Conservation (phyloP, 306 rosid genomes). For the Trichosanthes truncata region DNA sequence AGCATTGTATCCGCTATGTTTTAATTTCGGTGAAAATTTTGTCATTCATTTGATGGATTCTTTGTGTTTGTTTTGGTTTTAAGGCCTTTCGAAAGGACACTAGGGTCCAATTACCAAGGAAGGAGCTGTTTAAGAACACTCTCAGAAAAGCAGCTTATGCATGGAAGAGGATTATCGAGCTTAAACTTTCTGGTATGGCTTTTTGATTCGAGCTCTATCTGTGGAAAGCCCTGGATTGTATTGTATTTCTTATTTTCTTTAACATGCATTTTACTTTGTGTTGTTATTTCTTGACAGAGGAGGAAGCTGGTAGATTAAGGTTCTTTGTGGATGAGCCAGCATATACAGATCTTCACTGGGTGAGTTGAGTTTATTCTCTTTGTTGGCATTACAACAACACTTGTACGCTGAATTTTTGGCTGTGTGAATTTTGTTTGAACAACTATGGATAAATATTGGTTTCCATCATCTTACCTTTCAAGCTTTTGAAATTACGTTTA, state of each 20-base stretch:
- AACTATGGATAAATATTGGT: not conserved
- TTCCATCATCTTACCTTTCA: not conserved
- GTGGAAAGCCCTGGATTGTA: not conserved
- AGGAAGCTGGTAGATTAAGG: conserved; percentile 68
- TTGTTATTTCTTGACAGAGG: conserved; percentile 39
- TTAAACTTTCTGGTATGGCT: conserved; percentile 55
- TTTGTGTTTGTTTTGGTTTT: conserved; percentile 2
- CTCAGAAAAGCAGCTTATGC: conserved; percentile 75
- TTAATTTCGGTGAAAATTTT: not conserved
- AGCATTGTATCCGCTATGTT: not conserved
- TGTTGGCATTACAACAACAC: conserved; percentile 4
- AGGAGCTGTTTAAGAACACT: conserved; percentile 75
- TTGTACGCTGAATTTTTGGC: not conserved
- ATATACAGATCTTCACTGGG: conserved; percentile 98
- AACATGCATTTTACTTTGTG: not conserved
- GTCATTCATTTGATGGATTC: not conserved
- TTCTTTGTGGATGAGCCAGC: conserved; percentile 67
- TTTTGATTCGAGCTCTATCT: not conserved
- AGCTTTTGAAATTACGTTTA: not conserved
- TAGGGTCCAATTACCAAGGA: conserved; percentile 48
- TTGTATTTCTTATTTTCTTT: not conserved
- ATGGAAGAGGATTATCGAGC: conserved; percentile 78
- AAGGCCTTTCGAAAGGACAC: conserved; percentile 84
- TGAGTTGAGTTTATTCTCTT: conserved; percentile 24
- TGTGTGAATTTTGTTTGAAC: not conserved